These are phyloP conservation scores for Pestalotiopsis sp. DNA, from an alignment of 2,329 filamentous ascomycete species.

Conservation along the genomic window DNA sequence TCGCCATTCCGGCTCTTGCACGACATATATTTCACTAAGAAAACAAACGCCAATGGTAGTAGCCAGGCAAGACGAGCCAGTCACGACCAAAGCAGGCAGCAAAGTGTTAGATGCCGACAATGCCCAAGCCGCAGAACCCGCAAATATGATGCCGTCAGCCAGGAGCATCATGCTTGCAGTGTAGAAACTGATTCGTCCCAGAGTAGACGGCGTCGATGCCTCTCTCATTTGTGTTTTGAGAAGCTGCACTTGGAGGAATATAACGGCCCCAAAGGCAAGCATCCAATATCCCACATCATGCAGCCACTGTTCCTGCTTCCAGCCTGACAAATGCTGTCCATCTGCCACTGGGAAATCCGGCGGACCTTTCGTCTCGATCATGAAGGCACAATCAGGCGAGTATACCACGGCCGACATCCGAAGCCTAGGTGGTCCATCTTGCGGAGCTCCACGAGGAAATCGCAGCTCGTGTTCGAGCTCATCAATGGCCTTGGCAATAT, in stretches of 20 bases:
- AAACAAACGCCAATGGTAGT: slow-evolving; percentile 61
- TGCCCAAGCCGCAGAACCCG: slow-evolving; percentile 56
- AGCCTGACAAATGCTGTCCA: slow-evolving; percentile 57
- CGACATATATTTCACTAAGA: slow-evolving; percentile 59
- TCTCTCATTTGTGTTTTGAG: slow-evolving; percentile 67
- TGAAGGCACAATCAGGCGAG: slow-evolving; percentile 69
- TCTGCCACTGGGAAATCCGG: slow-evolving; percentile 54
- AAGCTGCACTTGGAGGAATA: slow-evolving; percentile 63
- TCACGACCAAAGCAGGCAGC: slow-evolving; percentile 57
- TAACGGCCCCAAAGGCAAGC: slow-evolving; percentile 54
- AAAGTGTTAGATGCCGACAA: slow-evolving; percentile 58
- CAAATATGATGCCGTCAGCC: slow-evolving; percentile 62
- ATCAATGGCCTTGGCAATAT: slow-evolving; percentile 43
- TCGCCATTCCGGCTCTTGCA: slow-evolving; percentile 60
- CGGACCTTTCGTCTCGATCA: slow-evolving; percentile 65
- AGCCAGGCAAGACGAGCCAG: slow-evolving; percentile 55
- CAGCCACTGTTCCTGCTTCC: slow-evolving; percentile 63
- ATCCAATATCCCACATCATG: slow-evolving; percentile 61
- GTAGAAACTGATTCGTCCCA: slow-evolving; percentile 66
- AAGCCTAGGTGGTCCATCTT: slow-evolving; percentile 55
- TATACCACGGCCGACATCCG: slow-evolving; percentile 66
- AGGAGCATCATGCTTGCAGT: slow-evolving; percentile 64
- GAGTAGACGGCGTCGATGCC: slow-evolving; percentile 67
- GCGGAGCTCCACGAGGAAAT: slow-evolving; percentile 60
- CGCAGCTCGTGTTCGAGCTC: slow-evolving; percentile 66